These are phyloP conservation scores for Thelonectria rubi DNA, from an alignment of 2,329 filamentous ascomycete species.

Conservation along the genomic window DNA sequence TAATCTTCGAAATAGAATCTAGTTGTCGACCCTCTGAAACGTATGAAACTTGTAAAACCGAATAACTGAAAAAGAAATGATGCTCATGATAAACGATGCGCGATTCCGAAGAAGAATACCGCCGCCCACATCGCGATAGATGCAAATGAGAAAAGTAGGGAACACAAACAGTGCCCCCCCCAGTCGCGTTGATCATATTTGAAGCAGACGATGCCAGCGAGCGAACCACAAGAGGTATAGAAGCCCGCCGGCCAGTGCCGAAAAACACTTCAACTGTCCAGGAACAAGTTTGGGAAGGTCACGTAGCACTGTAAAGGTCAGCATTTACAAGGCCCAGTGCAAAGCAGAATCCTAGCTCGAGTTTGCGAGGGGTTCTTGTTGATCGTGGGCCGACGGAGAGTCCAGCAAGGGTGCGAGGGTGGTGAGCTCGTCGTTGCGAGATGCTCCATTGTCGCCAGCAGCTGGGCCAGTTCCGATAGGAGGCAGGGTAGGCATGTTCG, in stretches of 20 bases:
- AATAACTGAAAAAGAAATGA: neutral
- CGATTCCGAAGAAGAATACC: conserved; percentile 1
- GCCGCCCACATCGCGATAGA: conserved; percentile 12
- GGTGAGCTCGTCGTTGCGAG: conserved; percentile 2
- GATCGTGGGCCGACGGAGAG: conserved; percentile 1
- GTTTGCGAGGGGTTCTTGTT: conserved; percentile 10
- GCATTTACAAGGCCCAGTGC: neutral
- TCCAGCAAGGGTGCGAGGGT: conserved; percentile 20
- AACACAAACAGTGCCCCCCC: neutral
- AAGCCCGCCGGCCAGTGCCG: neutral
- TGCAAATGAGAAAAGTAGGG: conserved; percentile 4
- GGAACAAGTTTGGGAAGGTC: neutral
- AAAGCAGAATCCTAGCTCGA: conserved; percentile 1
- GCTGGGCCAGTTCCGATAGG: conserved; percentile 20
- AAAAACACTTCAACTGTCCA: neutral
- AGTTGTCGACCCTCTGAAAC: neutral
- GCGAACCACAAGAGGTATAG: neutral
- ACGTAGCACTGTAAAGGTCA: neutral
- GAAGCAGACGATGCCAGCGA: neutral
- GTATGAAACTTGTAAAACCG: neutral
- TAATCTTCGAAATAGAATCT: neutral
- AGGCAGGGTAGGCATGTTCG: conserved; percentile 5
- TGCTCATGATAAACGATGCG: neutral
- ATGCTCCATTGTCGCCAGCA: conserved; percentile 5
- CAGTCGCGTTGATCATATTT: conserved; percentile 4